These are phyloP conservation scores for Coelastrella sp. DNA, from an alignment of 139 green algal genomes.

Conservation along the genomic window DNA sequence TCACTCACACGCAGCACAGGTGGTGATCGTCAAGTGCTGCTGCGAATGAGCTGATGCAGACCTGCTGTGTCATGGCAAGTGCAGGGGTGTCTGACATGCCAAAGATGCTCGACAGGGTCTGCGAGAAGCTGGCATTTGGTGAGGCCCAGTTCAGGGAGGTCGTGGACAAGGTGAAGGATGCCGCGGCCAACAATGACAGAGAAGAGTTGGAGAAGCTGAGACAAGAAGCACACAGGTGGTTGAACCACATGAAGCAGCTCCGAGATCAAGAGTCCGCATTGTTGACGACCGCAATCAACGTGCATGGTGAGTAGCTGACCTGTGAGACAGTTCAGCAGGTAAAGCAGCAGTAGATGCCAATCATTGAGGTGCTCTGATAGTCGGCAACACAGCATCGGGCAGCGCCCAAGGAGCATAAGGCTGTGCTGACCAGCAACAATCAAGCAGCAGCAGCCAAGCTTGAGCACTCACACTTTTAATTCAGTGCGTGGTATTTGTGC, in stretches of 20 bases:
- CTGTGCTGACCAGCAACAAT: neutral
- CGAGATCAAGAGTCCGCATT: neutral
- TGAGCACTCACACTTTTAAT: neutral
- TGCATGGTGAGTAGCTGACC: neutral
- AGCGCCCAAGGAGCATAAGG: no score
- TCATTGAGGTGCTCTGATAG: neutral
- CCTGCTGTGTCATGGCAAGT: neutral
- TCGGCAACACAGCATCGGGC: neutral
- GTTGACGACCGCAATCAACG: neutral
- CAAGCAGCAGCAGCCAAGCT: neutral
- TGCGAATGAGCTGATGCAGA: neutral
- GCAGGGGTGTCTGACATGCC: neutral
- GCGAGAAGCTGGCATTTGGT: neutral
- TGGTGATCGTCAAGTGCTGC: no score
- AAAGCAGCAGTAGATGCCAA: neutral
- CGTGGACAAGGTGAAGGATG: neutral
- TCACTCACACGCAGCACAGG: no score
- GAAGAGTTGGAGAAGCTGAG: neutral
- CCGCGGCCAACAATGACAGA: neutral
- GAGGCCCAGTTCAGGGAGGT: neutral
- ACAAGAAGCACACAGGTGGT: neutral
- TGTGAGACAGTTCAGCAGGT: neutral
- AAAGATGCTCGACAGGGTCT: neutral
- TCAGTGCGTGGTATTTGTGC: no score
- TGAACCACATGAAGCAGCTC: constrained; percentile 11